Conservation (phyloP, 805 yeast species). For the Zygosaccharomyces bisporus region DNA sequence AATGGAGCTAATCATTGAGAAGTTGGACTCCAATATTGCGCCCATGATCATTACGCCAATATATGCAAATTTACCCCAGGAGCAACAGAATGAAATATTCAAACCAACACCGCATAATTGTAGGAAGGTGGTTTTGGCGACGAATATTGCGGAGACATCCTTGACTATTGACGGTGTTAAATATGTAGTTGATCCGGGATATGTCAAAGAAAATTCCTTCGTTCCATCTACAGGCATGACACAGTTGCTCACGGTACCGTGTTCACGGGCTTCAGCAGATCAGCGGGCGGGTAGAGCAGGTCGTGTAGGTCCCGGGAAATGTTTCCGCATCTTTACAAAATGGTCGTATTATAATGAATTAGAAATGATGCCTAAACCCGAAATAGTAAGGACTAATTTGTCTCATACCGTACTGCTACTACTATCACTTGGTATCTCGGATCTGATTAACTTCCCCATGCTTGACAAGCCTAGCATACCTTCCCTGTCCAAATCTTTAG, state of each 20-base stretch:
- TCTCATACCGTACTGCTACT: constrained; percentile 71
- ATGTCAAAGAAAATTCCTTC: constrained; percentile 85
- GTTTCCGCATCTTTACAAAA: constrained; percentile 84
- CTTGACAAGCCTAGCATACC: constrained; percentile 84
- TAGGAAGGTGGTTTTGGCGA: constrained; percentile 87
- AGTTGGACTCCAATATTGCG: constrained; percentile 56
- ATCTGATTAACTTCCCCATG: constrained; percentile 78
- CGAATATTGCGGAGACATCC: constrained; percentile 96
- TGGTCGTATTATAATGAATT: constrained; percentile 65
- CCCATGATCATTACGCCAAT: constrained; percentile 78
- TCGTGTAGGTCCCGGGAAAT: constrained; percentile 94
- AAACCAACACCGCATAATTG: constrained; percentile 78
- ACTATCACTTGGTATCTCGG: constrained; percentile 80
- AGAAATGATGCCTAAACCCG: constrained; percentile 80
- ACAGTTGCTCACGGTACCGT: constrained; percentile 77
- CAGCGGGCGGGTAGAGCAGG: constrained; percentile 99
- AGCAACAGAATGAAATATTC: constrained; percentile 74
- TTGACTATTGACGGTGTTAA: constrained; percentile 94
- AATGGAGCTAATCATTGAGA: constrained; percentile 58
- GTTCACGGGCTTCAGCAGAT: constrained; percentile 92
- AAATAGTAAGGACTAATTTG: constrained; percentile 80
- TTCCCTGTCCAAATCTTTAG: constrained; percentile 69
- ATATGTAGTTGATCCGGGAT: constrained; percentile 92
- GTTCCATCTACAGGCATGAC: constrained; percentile 89
- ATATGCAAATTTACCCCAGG: constrained; percentile 86